phyloP scores from a whole-genome alignment of 768 basidiomycete genomes.

The Suillus occidentalis region DNA sequence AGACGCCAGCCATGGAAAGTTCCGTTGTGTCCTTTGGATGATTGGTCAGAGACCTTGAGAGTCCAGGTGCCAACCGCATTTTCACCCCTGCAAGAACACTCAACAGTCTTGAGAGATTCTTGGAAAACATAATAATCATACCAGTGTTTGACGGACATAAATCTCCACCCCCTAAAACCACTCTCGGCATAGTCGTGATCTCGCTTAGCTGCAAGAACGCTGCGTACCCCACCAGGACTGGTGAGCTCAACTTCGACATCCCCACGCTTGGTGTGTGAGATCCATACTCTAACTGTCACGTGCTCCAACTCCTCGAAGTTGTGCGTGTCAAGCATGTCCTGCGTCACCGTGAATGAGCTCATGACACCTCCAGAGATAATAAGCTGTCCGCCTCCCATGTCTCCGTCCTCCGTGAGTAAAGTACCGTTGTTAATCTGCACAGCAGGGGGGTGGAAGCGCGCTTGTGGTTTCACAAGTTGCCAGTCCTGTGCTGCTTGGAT shows the following conservation, averaged over 20 bases:
- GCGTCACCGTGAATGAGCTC: slow-evolving; percentile 64
- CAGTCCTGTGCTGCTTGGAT: slow-evolving; percentile 81
- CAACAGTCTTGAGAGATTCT: slow-evolving; percentile 11
- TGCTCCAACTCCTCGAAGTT: slow-evolving; percentile 93
- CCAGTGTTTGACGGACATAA: slow-evolving; percentile 99
- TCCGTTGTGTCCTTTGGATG: slow-evolving; percentile 54
- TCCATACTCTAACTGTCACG: slow-evolving; percentile 90
- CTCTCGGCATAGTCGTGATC: slow-evolving; percentile 57
- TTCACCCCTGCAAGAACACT: slow-evolving; percentile 71
- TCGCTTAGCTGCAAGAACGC: slow-evolving; percentile 77
- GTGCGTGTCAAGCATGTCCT: slow-evolving; percentile 61
- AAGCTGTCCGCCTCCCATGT: slow-evolving; percentile 61
- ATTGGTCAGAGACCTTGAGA: slow-evolving; percentile 80
- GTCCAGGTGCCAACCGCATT: slow-evolving; percentile 90
- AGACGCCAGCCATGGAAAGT: slow-evolving; percentile 90
- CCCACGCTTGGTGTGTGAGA: slow-evolving; percentile 81
- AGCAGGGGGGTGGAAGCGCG: slow-evolving; percentile 79
- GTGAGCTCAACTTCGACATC: slow-evolving; percentile 90
- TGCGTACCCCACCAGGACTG: slow-evolving; percentile 84
- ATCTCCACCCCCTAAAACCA: slow-evolving; percentile 95
- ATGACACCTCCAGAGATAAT: slow-evolving; percentile 67
- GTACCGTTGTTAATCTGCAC: slow-evolving; percentile 64
- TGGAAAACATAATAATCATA: slow-evolving; percentile 31
- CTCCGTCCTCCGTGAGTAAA: slow-evolving; percentile 43
- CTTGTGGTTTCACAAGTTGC: slow-evolving; percentile 90